Evolutionary conservation across 495 filamentous ascomycete species (phyloP).

Genomic region (Parmelia sp.): DNA sequence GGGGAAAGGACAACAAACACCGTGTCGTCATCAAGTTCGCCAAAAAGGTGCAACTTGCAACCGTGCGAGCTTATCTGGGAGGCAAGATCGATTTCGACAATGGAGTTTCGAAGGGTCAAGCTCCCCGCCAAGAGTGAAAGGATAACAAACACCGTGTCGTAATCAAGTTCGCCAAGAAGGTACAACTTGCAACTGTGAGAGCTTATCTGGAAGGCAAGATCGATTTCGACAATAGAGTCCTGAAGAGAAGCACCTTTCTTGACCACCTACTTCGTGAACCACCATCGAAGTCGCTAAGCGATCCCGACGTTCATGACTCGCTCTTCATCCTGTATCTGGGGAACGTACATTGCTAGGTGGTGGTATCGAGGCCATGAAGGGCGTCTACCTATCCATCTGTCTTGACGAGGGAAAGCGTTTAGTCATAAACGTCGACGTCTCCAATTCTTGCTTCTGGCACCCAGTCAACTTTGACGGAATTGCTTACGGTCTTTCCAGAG

Average conservation of each 20-base stretch:
- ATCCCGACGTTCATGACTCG: constrained; percentile 77
- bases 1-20: constrained; percentile 43
- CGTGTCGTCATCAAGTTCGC: constrained; percentile 48
- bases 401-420: constrained; percentile 54
- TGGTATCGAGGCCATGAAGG: constrained; percentile 73
- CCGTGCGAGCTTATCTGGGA: constrained; percentile 58
- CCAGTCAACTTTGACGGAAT: constrained; percentile 10
- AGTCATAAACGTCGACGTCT: constrained; percentile 75
- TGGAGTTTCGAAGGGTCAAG: constrained; percentile 56
- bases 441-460: constrained; percentile 70
- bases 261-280: constrained; percentile 80
- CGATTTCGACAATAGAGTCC: constrained; percentile 53
- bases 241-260: constrained; percentile 82
- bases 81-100: constrained; percentile 53
- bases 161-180: constrained; percentile 47
- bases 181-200: constrained; percentile 67
- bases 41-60: constrained; percentile 55
- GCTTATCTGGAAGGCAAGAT: constrained; percentile 35
- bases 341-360: constrained; percentile 41
- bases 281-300: constrained; percentile 55
- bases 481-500: constrained; percentile 13
- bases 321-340: constrained; percentile 28
- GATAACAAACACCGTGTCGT: constrained; percentile 50
- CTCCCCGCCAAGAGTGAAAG: constrained; percentile 3
- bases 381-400: constrained; percentile 74